phyloP scores from a whole-genome alignment of 441 rosid genomes.

The Aleurites moluccanus region DNA sequence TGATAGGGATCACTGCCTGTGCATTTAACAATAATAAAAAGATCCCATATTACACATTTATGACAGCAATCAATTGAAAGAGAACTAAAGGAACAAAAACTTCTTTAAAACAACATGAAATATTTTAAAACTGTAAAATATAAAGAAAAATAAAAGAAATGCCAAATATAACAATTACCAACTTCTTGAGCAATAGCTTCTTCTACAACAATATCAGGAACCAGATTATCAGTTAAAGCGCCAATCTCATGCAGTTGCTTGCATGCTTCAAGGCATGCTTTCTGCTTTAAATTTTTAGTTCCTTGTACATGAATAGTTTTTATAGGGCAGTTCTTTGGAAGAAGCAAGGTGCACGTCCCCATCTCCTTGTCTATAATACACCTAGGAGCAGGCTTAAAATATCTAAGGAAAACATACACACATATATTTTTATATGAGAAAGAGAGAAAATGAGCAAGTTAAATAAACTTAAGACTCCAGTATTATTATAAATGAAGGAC shows the following conservation, averaged over 20 bases:
- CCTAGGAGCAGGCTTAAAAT: conserved; percentile 79
- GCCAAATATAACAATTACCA: conserved; percentile 33
- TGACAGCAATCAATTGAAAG: neutral
- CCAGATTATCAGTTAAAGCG: conserved; percentile 78
- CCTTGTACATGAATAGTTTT: conserved; percentile 44
- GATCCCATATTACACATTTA: neutral
- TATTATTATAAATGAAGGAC: neutral
- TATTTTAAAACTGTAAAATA: neutral
- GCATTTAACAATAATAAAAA: conserved; percentile 14
- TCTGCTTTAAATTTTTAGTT: conserved; percentile 51
- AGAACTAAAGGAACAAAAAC: neutral
- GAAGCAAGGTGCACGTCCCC: conserved; percentile 49
- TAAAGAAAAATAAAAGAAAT: conserved; percentile 13
- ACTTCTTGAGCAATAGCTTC: conserved; percentile 44
- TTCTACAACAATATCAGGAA: conserved; percentile 69
- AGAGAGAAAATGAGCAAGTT: neutral
- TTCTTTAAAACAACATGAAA: neutral
- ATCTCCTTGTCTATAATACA: conserved; percentile 48
- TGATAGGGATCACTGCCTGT: conserved; percentile 46
- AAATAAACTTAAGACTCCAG: conserved; percentile 6
- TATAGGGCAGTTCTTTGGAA: conserved; percentile 78
- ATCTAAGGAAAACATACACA: conserved; percentile 40
- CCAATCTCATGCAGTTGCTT: conserved; percentile 64
- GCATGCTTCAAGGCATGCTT: conserved; percentile 89
- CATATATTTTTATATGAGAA: neutral